phyloP scores from a whole-genome alignment of 2,329 filamentous ascomycete species.

The Talaromyces rugulosus region DNA sequence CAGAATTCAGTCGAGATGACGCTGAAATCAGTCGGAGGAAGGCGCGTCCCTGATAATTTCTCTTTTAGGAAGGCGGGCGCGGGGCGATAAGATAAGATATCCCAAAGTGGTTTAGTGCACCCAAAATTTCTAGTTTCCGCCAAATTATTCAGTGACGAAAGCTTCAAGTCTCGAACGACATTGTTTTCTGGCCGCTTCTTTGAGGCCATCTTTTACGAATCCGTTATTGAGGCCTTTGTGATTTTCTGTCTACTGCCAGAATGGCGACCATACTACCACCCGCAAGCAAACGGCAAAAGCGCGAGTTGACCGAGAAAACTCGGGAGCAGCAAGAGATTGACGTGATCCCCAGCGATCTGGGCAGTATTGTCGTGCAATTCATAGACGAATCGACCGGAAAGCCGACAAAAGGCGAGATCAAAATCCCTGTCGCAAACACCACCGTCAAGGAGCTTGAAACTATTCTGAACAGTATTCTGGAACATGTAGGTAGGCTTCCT shows the following conservation, averaged over 20 bases:
- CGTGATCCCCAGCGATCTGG: conserved; percentile 61
- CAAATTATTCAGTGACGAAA: background rate
- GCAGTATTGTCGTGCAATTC: conserved; percentile 82
- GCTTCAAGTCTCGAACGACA: background rate
- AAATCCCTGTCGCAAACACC: conserved; percentile 76
- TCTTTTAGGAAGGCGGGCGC: conserved; percentile 8
- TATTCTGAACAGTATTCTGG: conserved; percentile 78
- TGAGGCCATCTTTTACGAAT: background rate
- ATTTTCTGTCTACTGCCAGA: conserved; percentile 1
- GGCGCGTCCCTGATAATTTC: conserved; percentile 1
- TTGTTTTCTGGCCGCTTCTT: background rate
- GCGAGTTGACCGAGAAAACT: conserved; percentile 67
- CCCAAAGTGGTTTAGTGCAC: conserved; percentile 6
- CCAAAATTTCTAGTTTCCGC: conserved; percentile 10
- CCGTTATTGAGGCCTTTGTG: background rate
- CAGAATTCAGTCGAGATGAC: background rate
- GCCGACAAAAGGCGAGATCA: conserved; percentile 67
- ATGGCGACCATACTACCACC: conserved; percentile 85
- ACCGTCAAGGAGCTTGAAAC: conserved; percentile 85
- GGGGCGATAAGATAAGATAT: conserved; percentile 11
- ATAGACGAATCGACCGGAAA: conserved; percentile 70
- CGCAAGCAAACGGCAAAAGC: conserved; percentile 80
- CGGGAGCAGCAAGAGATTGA: conserved; percentile 72
- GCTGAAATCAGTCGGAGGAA: background rate
- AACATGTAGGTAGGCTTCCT: conserved; percentile 52